Percentiles rank a stretch among this genome's conserved stretches.
phyloP scores from a whole-genome alignment of 169 alveolate genomes.

The Nephromyces sp. region DNA sequence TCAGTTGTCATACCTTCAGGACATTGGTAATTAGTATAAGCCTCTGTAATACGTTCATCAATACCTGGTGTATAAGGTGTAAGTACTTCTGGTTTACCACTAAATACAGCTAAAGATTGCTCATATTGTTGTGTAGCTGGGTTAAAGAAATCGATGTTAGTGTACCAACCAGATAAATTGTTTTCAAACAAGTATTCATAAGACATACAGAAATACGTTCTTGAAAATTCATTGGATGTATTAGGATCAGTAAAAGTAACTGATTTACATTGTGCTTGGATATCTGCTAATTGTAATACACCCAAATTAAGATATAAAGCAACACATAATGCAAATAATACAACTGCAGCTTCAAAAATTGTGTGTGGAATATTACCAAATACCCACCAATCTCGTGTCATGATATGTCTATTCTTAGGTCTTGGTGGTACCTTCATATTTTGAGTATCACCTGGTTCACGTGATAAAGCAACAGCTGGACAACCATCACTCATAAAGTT shows the following conservation, averaged over 20 bases:
- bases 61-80: conserved; percentile 6
- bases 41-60: not conserved
- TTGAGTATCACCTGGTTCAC: conserved; percentile 78
- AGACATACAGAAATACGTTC: conserved; percentile 61
- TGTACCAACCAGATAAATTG: conserved; percentile 72
- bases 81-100: no score
- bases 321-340: conserved; percentile 58
- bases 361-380: conserved; percentile 80
- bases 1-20: not conserved
- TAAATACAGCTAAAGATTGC: no score
- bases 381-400: conserved; percentile 82
- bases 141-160: conserved; percentile 65
- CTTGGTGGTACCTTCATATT: conserved; percentile 77
- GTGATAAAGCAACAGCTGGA: conserved; percentile 84
- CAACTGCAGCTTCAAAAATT: conserved; percentile 71
- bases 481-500: conserved; percentile 82
- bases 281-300: conserved; percentile 45
- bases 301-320: conserved; percentile 75
- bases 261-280: conserved; percentile 49
- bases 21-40: conserved; percentile 4
- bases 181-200: conserved; percentile 62
- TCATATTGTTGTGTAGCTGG: conserved; percentile 40
- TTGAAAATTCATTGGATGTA: not conserved
- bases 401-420: conserved; percentile 69
- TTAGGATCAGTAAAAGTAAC: conserved; percentile 32